A percentile compares a stretch with the other conserved stretches of the same genome.
Conservation (phyloP, 352 stramenopile species). For the Globisporangium sylvaticum region DNA sequence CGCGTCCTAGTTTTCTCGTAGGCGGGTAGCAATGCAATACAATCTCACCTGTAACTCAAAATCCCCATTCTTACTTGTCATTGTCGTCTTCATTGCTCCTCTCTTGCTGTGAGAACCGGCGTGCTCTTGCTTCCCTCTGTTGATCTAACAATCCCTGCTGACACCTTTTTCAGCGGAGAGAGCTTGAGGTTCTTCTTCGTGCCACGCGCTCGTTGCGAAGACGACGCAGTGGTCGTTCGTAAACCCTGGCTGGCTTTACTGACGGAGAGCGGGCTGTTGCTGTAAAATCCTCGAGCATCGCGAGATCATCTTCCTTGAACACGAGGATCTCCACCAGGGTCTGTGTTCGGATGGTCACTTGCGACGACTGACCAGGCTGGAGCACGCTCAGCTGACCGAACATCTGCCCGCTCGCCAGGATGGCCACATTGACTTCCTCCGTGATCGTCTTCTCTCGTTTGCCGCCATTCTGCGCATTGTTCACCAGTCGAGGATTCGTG, state of each 20-base stretch:
- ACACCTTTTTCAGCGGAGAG: constrained; percentile 4
- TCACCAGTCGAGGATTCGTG: constrained; percentile 68
- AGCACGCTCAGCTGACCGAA: constrained; percentile 73
- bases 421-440: constrained; percentile 53
- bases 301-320: constrained; percentile 47
- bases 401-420: constrained; percentile 62
- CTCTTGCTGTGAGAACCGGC: not conserved
- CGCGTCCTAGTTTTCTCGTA: too few relatives aligned
- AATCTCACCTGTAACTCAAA: not conserved
- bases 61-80: not conserved
- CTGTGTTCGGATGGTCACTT: constrained; percentile 54
- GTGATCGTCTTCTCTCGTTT: constrained; percentile 18
- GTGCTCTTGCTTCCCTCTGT: not conserved
- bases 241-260: not conserved
- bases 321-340: constrained; percentile 66
- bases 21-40: not conserved
- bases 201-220: not conserved
- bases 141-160: not conserved
- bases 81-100: not conserved
- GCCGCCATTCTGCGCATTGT: constrained; percentile 26
- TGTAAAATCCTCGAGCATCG: constrained; percentile 45
- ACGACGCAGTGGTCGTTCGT: not conserved
- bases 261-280: not conserved
- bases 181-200: constrained; percentile 5
- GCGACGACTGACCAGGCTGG: constrained; percentile 56